Conservation (phyloP, 768 basidiomycete genomes). For the Artomyces pyxidatus region DNA sequence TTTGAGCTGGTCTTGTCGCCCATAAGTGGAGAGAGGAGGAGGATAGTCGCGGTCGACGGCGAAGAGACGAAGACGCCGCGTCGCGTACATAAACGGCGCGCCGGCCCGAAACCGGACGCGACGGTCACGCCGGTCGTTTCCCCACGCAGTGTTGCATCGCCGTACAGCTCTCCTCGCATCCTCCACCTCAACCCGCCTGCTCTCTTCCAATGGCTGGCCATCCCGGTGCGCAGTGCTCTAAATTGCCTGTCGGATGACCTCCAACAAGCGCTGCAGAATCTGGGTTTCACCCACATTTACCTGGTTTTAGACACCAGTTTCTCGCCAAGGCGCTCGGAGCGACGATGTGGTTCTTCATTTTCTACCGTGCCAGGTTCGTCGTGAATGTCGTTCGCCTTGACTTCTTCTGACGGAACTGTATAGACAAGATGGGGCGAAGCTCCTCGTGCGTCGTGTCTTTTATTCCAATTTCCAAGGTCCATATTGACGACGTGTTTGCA, state of each 20-base stretch:
- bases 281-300: constrained; percentile 87
- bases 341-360: constrained; percentile 98
- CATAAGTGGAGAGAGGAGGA: neutral
- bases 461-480: neutral
- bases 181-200: neutral
- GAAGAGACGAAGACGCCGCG: neutral
- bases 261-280: constrained; percentile 32
- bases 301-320: constrained; percentile 66
- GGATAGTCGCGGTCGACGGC: too few relatives aligned
- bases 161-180: neutral
- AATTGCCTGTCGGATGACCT: neutral
- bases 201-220: constrained; percentile 9
- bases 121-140: neutral
- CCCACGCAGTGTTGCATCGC: neutral
- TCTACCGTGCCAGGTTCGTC: constrained; percentile 86
- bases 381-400: neutral
- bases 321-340: constrained; percentile 84
- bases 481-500: constrained; percentile 7
- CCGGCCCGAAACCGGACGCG: too few relatives aligned
- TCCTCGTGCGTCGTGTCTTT: constrained; percentile 21
- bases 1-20: too few relatives aligned
- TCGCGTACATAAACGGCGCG: too few relatives aligned
- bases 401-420: neutral
- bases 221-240: constrained; percentile 13
- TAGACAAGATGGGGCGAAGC: constrained; percentile 33